phyloP scores from a whole-genome alignment of 768 basidiomycete species.

The Amanita muscaria region DNA sequence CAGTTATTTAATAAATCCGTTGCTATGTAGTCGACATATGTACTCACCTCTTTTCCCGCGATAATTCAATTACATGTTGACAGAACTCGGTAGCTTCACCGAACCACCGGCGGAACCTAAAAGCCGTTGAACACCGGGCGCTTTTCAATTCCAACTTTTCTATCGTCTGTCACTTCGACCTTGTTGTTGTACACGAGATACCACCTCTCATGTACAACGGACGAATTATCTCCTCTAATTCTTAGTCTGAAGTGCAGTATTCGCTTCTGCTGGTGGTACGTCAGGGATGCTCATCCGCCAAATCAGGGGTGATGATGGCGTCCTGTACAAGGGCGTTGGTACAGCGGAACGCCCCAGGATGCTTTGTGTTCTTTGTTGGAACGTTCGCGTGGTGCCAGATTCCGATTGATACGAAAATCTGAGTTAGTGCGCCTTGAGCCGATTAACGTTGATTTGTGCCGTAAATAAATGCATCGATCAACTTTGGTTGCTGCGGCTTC shows the following conservation, averaged over 20 bases:
- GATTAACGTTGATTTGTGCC: too few relatives aligned
- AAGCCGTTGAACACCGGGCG: conserved; percentile 3
- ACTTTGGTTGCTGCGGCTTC: too few relatives aligned
- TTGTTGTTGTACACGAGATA: conserved; percentile 3
- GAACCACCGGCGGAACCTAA: not conserved
- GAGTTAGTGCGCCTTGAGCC: too few relatives aligned
- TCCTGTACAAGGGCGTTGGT: too few relatives aligned
- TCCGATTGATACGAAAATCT: too few relatives aligned
- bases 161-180: not conserved
- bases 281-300: conserved; percentile 1
- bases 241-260: not conserved
- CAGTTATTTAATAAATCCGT: too few relatives aligned
- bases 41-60: conserved; percentile 1
- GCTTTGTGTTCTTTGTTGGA: too few relatives aligned
- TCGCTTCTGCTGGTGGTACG: not conserved
- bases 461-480: too few relatives aligned
- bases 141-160: not conserved
- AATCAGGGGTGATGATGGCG: not conserved
- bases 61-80: not conserved
- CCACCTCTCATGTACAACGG: conserved; percentile 5
- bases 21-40: not conserved
- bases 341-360: too few relatives aligned
- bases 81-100: not conserved
- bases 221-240: not conserved
- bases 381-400: too few relatives aligned